Conservation (phyloP, 257 asterid species). For the Echites panduratus region DNA sequence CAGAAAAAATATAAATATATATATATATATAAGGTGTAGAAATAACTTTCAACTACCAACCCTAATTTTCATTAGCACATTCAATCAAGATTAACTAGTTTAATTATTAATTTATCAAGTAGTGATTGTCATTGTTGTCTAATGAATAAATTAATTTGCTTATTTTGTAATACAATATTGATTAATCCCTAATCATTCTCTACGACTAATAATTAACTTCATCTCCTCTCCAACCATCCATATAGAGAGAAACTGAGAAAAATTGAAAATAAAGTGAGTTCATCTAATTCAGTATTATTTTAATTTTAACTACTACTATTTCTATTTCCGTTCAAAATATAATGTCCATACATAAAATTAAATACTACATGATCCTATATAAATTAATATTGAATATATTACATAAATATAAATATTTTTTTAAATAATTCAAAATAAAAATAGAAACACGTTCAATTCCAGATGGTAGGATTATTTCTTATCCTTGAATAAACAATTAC, state of each 20-base stretch:
- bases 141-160: not conserved
- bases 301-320: no score
- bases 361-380: no score
- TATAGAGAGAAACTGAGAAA: not conserved
- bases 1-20: no score
- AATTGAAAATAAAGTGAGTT: not conserved
- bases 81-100: not conserved
- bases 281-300: no score
- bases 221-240: not conserved
- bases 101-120: not conserved
- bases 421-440: no score
- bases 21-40: not conserved
- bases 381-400: no score
- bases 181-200: slow-evolving; percentile 4
- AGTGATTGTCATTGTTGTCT: not conserved
- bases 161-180: not conserved
- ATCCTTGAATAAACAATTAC: no score
- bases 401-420: no score
- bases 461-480: no score
- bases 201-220: not conserved
- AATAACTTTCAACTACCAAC: not conserved
- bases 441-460: no score
- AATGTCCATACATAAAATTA: no score
- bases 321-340: no score
- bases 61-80: not conserved